phyloP scores from a whole-genome alignment of 2,329 filamentous ascomycete genomes.

The Thelonectria discophora region DNA sequence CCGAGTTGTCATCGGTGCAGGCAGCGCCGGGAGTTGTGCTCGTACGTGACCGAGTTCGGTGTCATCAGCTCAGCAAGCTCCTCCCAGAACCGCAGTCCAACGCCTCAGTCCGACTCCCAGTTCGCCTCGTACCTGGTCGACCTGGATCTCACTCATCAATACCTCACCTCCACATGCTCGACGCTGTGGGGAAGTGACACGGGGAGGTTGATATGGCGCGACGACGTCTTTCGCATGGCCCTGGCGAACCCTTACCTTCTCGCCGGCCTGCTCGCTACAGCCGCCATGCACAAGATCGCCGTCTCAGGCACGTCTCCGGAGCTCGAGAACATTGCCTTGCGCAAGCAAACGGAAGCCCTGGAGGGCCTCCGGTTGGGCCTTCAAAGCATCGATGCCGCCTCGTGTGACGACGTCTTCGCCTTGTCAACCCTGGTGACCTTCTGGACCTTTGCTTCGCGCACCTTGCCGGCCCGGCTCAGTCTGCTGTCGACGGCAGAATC shows the following conservation, averaged over 20 bases:
- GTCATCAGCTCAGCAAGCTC: not conserved
- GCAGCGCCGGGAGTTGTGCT: slow-evolving; percentile 23
- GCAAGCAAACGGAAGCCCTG: slow-evolving; percentile 24
- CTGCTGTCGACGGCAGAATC: slow-evolving; percentile 10
- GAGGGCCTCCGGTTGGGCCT: slow-evolving; percentile 21
- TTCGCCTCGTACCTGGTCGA: slow-evolving; percentile 12
- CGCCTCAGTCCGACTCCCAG: not conserved
- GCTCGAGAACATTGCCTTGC: slow-evolving; percentile 9
- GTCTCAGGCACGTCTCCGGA: not conserved
- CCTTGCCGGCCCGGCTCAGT: slow-evolving; percentile 20
- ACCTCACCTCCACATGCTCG: slow-evolving; percentile 24
- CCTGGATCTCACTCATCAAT: slow-evolving; percentile 28
- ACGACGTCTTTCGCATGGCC: slow-evolving; percentile 30
- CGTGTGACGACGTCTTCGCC: slow-evolving; percentile 16
- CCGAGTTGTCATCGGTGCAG: slow-evolving; percentile 25
- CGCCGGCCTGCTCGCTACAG: slow-evolving; percentile 29
- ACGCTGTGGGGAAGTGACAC: slow-evolving; percentile 23
- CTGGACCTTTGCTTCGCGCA: slow-evolving; percentile 30
- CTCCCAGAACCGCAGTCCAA: not conserved
- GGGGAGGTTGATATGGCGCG: slow-evolving; percentile 30
- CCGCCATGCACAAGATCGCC: slow-evolving; percentile 25
- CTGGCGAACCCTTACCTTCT: slow-evolving; percentile 20
- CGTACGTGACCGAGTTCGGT: slow-evolving; percentile 23
- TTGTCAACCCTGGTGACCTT: slow-evolving; percentile 28
- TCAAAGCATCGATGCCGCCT: slow-evolving; percentile 8